These are phyloP conservation scores for Warburgia ugandensis DNA, from an alignment of 164 flowering plant genomes.

Conservation along the genomic window DNA sequence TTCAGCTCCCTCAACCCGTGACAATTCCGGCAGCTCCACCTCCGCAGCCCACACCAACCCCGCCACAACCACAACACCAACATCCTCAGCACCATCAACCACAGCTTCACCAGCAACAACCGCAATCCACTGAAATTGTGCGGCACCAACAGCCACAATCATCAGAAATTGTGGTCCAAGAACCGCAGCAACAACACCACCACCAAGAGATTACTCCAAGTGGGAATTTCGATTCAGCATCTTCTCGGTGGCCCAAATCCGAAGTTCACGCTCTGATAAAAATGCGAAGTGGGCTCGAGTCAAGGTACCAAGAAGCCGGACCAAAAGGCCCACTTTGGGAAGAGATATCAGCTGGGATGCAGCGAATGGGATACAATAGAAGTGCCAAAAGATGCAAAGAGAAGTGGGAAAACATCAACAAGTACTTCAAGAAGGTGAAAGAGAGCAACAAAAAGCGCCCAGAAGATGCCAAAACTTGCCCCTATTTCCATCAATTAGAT, in stretches of 20 bases:
- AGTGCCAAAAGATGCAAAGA: constrained; percentile 66
- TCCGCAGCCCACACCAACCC: constrained; percentile 14
- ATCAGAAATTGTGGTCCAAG: constrained; percentile 25
- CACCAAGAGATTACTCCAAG: constrained; percentile 13
- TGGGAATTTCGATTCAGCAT: constrained; percentile 29
- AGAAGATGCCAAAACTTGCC: constrained; percentile 64
- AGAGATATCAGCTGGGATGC: constrained; percentile 53
- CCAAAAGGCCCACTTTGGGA: constrained; percentile 73
- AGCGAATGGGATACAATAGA: constrained; percentile 44
- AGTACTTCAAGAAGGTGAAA: constrained; percentile 66
- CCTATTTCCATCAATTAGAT: constrained; percentile 47
- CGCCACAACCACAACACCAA: constrained; percentile 7
- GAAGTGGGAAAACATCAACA: constrained; percentile 77
- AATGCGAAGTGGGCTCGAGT: constrained; percentile 45
- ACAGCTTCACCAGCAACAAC: constrained; percentile 7
- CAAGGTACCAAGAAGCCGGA: constrained; percentile 51
- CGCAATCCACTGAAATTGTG: constrained; percentile 6
- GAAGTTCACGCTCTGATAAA: constrained; percentile 56
- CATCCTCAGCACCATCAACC: constrained; percentile 12
- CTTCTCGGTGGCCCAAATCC: constrained; percentile 61
- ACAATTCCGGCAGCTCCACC: too few relatives aligned
- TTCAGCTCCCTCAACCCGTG: constrained; percentile 16
- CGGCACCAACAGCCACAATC: constrained; percentile 19
- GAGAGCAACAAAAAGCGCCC: constrained; percentile 71
- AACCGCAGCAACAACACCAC: constrained; percentile 25